Base-by-base conservation (phyloP, 441 rosid genomes). In the Aquilaria agallochum region DNA sequence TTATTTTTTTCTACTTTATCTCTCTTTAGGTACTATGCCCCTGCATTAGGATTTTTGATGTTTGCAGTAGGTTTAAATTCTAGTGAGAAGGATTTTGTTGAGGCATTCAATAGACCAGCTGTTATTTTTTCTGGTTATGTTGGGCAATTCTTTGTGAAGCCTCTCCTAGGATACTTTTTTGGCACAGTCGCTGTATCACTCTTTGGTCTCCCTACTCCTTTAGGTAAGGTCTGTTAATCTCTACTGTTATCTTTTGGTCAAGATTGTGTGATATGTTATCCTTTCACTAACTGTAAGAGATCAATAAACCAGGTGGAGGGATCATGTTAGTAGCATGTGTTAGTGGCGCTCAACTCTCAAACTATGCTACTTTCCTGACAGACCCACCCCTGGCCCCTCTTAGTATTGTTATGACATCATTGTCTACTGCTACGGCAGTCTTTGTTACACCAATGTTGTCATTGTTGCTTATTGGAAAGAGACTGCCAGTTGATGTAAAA, bases 291-390 rank as follows among this genome's bases (percentile, higher is more conserved):
- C 49, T 20, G 42, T 59, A 63, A 55, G 59, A 50, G 48, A 50
- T 67, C 15, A 34, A 12, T 67, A 66, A 48, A 53, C 57, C 71
- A 89, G 97, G 96, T 62, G 97, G 90, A 5, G 96, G 98, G 75
- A 84, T 94, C 64, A 94, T 90, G 96, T 72, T 94, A 83, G 89
- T 81, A 9, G 90, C 98, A 42, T 94, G 98, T 72, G 96, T 94
- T 52, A 90, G 98, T 20, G 96, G 98, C 32, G 97, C 98, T 56
- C 98, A 94, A 79, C 87, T 94, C 59, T 90, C 98, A 27, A 90
- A 79, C 68, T 94, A 90, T 78, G 87, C 97, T 5, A 89, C 98
- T 63, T 94, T 87, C 72, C 77, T 94, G 45, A 90, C 97, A 1
- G 97, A 87, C 74, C 93, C 97, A 55, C 67, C 72, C 11, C 64